Evolutionary conservation across 2,329 filamentous ascomycete species (phyloP).

Genomic region (Biscogniauxia sp.): DNA sequence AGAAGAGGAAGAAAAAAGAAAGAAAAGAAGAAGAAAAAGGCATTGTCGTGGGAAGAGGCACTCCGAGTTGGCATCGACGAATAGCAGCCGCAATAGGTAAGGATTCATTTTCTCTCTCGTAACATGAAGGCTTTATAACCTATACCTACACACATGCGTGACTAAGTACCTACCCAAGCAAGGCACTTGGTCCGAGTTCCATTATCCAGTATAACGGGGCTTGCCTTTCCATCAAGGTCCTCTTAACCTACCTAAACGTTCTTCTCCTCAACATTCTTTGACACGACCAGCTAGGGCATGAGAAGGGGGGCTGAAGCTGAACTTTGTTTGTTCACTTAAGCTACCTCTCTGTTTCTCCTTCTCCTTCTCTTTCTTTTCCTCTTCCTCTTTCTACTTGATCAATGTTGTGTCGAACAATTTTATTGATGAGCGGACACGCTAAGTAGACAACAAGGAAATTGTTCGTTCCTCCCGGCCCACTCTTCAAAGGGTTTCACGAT

Average conservation of each 20-base stretch:
- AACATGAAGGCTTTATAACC: not conserved
- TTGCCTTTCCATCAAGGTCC: slow-evolving; percentile 1
- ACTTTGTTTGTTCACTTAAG: not conserved
- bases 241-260: no score
- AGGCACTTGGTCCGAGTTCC: not conserved
- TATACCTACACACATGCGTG: not conserved
- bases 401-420: not conserved
- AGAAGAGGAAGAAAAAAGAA: no score
- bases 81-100: not conserved
- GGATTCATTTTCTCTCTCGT: not conserved
- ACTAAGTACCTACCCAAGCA: not conserved
- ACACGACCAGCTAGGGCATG: not conserved
- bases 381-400: not conserved
- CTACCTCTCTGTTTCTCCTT: not conserved
- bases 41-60: no score
- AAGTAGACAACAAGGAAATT: slow-evolving; percentile 9
- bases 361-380: no score
- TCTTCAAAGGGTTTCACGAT: not conserved
- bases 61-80: no score
- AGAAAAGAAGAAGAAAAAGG: no score
- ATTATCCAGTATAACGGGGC: not conserved
- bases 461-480: slow-evolving; percentile 3
- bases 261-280: not conserved
- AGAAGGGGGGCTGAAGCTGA: no score
- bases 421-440: not conserved